Percentiles rank a stretch among this genome's conserved stretches.
phyloP scores from a whole-genome alignment of 2,329 filamentous ascomycete species.

The Drechslera avenae region DNA sequence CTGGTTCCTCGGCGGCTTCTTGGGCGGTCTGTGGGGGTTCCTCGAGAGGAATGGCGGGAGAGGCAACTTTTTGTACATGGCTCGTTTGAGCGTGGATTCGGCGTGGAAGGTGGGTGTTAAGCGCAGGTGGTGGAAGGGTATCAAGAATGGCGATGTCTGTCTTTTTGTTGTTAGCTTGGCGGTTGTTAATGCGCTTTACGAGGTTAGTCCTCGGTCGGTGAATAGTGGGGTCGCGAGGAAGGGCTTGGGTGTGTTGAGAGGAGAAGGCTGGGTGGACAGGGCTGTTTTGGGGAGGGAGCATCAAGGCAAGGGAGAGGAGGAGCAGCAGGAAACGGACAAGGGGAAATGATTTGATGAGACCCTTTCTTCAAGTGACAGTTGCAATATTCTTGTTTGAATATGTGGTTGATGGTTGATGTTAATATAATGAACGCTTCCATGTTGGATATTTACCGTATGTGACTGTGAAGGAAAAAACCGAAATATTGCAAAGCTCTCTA shows the following conservation, averaged over 20 bases:
- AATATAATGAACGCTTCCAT: background rate
- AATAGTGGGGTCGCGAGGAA: constrained; percentile 71
- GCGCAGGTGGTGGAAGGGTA: constrained; percentile 82
- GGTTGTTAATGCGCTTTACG: constrained; percentile 77
- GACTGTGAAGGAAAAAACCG: no score
- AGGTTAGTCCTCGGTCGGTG: constrained; percentile 70
- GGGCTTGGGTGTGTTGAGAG: constrained; percentile 73
- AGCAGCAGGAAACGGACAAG: constrained; percentile 12
- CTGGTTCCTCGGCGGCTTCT: constrained; percentile 86
- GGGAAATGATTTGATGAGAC: constrained; percentile 9
- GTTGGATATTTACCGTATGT: no score
- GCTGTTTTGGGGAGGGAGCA: constrained; percentile 25
- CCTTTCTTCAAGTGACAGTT: background rate
- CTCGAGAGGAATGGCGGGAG: constrained; percentile 64
- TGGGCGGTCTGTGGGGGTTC: constrained; percentile 85
- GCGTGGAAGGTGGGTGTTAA: constrained; percentile 95
- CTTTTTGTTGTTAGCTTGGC: constrained; percentile 81
- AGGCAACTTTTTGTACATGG: constrained; percentile 78
- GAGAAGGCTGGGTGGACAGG: constrained; percentile 76
- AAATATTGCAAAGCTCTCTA: no score
- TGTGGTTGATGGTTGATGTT: background rate
- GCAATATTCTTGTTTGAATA: background rate
- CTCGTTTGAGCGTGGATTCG: constrained; percentile 78
- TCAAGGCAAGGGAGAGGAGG: no score
- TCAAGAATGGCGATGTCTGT: constrained; percentile 81